A percentile compares a stretch with the other conserved stretches of the same genome.
These are phyloP conservation scores for Agastache rugosa DNA, from an alignment of 257 asterid genomes.

Conservation along the genomic window DNA sequence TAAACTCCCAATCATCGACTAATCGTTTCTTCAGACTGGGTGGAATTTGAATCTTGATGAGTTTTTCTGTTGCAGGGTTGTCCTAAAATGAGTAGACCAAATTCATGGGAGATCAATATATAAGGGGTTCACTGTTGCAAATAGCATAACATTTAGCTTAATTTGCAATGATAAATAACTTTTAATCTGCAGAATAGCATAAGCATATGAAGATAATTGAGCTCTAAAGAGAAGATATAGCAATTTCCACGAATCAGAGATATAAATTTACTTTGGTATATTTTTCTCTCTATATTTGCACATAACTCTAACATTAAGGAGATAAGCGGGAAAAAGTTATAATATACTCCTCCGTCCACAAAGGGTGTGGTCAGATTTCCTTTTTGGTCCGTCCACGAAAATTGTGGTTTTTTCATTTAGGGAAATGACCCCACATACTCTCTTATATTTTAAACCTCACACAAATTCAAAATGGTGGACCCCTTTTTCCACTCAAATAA, in stretches of 20 bases:
- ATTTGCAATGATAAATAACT: neutral
- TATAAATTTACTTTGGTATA: conserved; percentile 6
- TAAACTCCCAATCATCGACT: conserved; percentile 80
- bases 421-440: no score
- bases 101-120: conserved; percentile 20
- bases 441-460: no score
- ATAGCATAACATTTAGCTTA: neutral
- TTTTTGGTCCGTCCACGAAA: no score
- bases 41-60: conserved; percentile 74
- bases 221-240: neutral
- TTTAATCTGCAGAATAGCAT: conserved; percentile 21
- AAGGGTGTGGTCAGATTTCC: no score
- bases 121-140: neutral
- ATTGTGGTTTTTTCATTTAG: no score
- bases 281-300: conserved; percentile 1
- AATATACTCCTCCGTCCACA: no score
- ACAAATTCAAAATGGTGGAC: no score
- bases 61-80: conserved; percentile 60
- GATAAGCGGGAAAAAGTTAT: neutral
- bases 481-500: no score
- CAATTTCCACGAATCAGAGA: conserved; percentile 27
- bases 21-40: conserved; percentile 75
- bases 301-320: neutral
- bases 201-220: neutral
- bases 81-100: conserved; percentile 49